Base-by-base conservation (phyloP, 2,329 filamentous ascomycete species). In the Tricladium varicosporioides region DNA sequence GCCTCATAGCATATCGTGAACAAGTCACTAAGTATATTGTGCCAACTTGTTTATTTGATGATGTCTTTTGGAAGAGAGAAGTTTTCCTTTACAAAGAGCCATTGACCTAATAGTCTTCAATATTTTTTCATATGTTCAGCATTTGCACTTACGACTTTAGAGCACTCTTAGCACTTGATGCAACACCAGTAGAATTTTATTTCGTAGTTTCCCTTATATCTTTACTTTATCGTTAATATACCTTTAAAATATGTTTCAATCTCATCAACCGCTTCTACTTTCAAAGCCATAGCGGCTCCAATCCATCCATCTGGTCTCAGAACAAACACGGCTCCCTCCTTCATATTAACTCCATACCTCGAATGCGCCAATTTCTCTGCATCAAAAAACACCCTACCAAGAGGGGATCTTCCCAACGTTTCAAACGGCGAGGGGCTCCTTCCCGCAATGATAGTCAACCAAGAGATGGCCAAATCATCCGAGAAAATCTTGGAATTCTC, bases 281-380 rank as follows among this genome's bases (percentile, higher is more conserved):
- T 67, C 13, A 73, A 68, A n/a, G 57, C 63, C 16, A 59, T 66
- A 0, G 67, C 59, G 60, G 72, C 75, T 1, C 78, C 81, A 1
- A 83, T 72, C 71, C 83, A 83, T 2, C 80, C 80, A 70, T 84
- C 81, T 1, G 80, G 81, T 19, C 81, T 69, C 0, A 83, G 73
- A 54, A 80, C 75, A 2, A 78, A 67, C 2, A 83, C 67, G 0
- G 73, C 79, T 2, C 78, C 73, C 51, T 78, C 71, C 0, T 69
- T 60, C 2, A 65, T 53, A 1, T 64, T 62, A 8, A 82, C 57
- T 5, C 65, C 65, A 58, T 65, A 68, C 3, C 70, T 66, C 9
- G 73, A 75, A 43, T 80, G 69, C 75, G 79, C 83, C 56, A 78
- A 81, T 22, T 76, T 57, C 59, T 81, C 70, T 55, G 83, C 76